These are phyloP conservation scores for Lathyrus oleraceus DNA, from an alignment of 306 rosid species.

Conservation along the genomic window DNA sequence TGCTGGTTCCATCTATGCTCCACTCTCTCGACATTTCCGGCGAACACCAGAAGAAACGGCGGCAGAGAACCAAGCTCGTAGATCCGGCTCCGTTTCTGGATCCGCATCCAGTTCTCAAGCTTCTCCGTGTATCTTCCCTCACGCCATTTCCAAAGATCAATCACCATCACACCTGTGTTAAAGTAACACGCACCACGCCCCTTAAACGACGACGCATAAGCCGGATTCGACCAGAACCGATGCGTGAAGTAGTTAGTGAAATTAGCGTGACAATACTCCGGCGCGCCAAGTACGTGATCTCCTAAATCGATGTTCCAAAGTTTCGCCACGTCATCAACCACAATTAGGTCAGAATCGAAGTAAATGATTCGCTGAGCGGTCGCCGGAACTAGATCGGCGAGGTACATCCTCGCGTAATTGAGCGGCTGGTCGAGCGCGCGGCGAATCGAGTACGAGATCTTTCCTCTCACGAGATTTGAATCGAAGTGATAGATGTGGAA, in stretches of 20 bases:
- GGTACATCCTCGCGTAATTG: slow-evolving; percentile 87
- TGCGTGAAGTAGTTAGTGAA: slow-evolving; percentile 82
- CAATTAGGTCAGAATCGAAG: slow-evolving; percentile 87
- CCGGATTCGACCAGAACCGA: slow-evolving; percentile 66
- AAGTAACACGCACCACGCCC: slow-evolving; percentile 71
- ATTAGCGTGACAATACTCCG: slow-evolving; percentile 92
- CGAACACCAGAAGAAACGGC: slow-evolving; percentile 84
- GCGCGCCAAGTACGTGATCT: slow-evolving; percentile 72
- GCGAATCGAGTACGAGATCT: slow-evolving; percentile 80
- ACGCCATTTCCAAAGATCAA: slow-evolving; percentile 81
- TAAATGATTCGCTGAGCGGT: slow-evolving; percentile 68
- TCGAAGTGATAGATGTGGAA: slow-evolving; percentile 80
- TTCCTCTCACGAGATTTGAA: slow-evolving; percentile 66
- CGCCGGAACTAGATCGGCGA: slow-evolving; percentile 67
- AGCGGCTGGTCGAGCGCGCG: slow-evolving; percentile 89
- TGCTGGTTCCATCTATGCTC: slow-evolving; percentile 98
- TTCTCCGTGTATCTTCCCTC: slow-evolving; percentile 66
- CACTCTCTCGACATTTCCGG: slow-evolving; percentile 71
- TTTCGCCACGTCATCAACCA: slow-evolving; percentile 86
- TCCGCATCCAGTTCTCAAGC: slow-evolving; percentile 82
- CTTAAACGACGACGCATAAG: slow-evolving; percentile 52
- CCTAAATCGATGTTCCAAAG: slow-evolving; percentile 74
- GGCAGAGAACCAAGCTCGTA: slow-evolving; percentile 88
- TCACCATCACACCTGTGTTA: slow-evolving; percentile 97
- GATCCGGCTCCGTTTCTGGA: slow-evolving; percentile 76